A percentile compares a stretch with the other conserved stretches of the same genome.
These are phyloP conservation scores for Arthromyces matolae DNA, from an alignment of 768 basidiomycete genomes.

Conservation along the genomic window DNA sequence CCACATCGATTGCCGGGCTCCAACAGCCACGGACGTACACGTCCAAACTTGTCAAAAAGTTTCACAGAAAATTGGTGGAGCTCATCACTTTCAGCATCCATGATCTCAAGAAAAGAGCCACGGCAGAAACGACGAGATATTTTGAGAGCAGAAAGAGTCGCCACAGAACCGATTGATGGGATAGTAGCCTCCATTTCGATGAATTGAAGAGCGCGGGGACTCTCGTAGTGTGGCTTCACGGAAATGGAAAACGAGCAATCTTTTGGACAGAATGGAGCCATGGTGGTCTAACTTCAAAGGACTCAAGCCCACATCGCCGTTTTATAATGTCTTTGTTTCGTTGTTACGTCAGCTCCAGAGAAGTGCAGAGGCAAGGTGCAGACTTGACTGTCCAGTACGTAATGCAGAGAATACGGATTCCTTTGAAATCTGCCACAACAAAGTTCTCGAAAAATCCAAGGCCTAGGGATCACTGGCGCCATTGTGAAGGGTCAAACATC, in stretches of 20 bases:
- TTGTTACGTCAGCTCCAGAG: background rate
- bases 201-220: background rate
- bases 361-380: background rate
- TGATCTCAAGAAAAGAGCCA: conserved; percentile 17
- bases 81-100: conserved; percentile 30
- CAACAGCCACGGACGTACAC: conserved; percentile 20
- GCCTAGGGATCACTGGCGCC: too few species aligned
- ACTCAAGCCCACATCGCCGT: background rate
- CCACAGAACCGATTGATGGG: conserved; percentile 4
- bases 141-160: conserved; percentile 5
- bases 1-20: conserved; percentile 27
- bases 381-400: too few species aligned
- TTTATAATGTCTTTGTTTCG: background rate
- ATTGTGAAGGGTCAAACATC: too few species aligned
- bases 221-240: conserved; percentile 1
- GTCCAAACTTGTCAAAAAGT: conserved; percentile 27
- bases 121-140: conserved; percentile 2
- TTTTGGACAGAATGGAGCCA: background rate
- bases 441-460: too few species aligned
- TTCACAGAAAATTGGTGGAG: conserved; percentile 24
- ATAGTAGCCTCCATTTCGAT: conserved; percentile 6
- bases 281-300: background rate
- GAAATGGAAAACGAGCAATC: background rate
- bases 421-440: too few species aligned
- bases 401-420: too few species aligned